Evolutionary conservation across 768 basidiomycete genomes (phyloP), one percentile per base, ranked within the genome.

Genomic region (Rhodotorula taiwanensis): DNA sequence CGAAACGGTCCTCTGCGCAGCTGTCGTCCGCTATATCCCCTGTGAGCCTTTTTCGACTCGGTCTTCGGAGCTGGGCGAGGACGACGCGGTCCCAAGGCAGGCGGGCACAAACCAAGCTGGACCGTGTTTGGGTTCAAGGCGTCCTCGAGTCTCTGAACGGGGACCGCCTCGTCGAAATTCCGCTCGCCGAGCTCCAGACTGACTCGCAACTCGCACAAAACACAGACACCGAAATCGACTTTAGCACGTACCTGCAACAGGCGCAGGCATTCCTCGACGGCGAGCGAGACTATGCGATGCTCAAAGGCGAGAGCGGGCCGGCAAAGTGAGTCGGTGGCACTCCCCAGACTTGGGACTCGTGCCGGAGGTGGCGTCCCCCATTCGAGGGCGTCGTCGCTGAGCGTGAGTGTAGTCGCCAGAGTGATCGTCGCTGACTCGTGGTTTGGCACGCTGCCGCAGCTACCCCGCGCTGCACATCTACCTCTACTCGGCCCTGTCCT

Each of bases 201-300:
- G 39, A 41, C 39, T 41, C 11, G 39, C 10, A 41, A 10, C 11
- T 10, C 39, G 39, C 39, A n/a, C n/a, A n/a, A 41, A 10, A 41
- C 39, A 41, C 78, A 97, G 94, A 93, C 78, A 98, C 95, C 16
- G 93, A 99, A 77, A 99, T 99, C 71, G 95, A 99, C 77, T 98
- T 89, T 85, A 82, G 86, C 72, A 97, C 95, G 0, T 99, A 99
- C 74, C 90, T 97, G 84, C 78, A 86, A 55, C 95, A 98, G 56
- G 81, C 88, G 1, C 81, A 85, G 59, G 74, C 86, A 45, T 91
- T 88, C 77, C 71, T 88, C 51, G 81, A 83, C 58, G 92, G 92
- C 39, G 86, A 93, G 74, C 80, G 85, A 51, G 83, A 92, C 72
- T 99, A 99, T 74, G 80, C 83, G 18, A 76, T 79, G 62, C 86